Base-by-base conservation (phyloP, 768 basidiomycete species). In the Leccinellum albellum region DNA sequence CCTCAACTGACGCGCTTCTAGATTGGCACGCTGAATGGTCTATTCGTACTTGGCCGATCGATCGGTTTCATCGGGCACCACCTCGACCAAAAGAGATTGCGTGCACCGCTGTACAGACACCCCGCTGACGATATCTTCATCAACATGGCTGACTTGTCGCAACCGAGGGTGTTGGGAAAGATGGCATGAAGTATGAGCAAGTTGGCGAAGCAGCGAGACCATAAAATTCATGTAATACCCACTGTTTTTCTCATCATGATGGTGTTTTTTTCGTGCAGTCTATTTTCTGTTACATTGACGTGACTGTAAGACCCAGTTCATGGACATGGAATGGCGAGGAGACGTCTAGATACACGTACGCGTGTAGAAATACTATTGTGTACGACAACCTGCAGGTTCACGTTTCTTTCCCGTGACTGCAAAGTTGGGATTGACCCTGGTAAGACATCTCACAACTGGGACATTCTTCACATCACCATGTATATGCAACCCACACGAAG, bases 51-150 rank as follows among this genome's bases (percentile, higher is more conserved):
- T 54, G 96, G 96, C 48, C 91, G 96, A 63, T 93, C 90, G 73
- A 97, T 97, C 73, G 96, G 95, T 63, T 97, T 98, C 84, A 94
- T 96, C 66, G 94, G 94, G 40, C 93, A 92, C 78, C 91, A 91
- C 71, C 85, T 94, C 50, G 96, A 98, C 79, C 96, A 98, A 82
- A 95, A 94, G 82, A 84, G 94, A 64, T 84, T 96, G 70, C 86
- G 88, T 60, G 92, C 92, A 35, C 91, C 92, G 45, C 79, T 98
- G 53, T 96, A 98, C 84, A 87, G 94, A 63, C 92, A 91, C 76
- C 94, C 94, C 60, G 91, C 93, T 3, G 94, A 94, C 73, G 93
- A 94, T 70, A 94, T 95, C 78, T 94, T 92, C 75, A 94, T 95
- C 81, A 89, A 93, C 75, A 91, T 93, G 86, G 87, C 89, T 23